Percentiles rank a stretch among this genome's conserved stretches.
Evolutionary conservation across 257 asterid genomes (phyloP).

Genomic region (Linderniella brevidens): DNA sequence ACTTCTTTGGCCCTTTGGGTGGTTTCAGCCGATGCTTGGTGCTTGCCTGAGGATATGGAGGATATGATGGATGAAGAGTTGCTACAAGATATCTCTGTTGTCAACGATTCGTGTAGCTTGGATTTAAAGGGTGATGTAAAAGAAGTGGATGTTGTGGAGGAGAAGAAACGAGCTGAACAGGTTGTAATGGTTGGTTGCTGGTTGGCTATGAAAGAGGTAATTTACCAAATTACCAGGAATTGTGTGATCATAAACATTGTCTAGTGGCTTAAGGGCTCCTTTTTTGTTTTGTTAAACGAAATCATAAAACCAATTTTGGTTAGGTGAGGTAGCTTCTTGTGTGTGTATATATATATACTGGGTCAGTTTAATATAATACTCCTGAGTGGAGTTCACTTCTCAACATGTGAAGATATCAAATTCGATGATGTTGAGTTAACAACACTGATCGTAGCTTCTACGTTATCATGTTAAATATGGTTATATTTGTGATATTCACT

Average conservation of each 20-base stretch:
- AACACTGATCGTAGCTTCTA: too few relatives aligned
- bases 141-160: slow-evolving; percentile 21
- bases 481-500: too few relatives aligned
- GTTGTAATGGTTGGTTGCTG: slow-evolving; percentile 97
- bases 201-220: slow-evolving; percentile 99
- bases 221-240: background rate
- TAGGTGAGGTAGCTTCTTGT: too few relatives aligned
- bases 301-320: too few relatives aligned
- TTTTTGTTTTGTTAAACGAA: too few relatives aligned
- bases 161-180: slow-evolving; percentile 47
- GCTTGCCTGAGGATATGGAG: slow-evolving; percentile 72
- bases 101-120: slow-evolving; percentile 20
- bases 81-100: slow-evolving; percentile 25
- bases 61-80: slow-evolving; percentile 51
- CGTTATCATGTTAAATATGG: too few relatives aligned
- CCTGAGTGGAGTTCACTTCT: too few relatives aligned
- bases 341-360: too few relatives aligned
- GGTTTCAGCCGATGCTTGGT: slow-evolving; percentile 85
- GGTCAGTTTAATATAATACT: too few relatives aligned
- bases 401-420: too few relatives aligned
- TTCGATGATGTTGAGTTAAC: too few relatives aligned
- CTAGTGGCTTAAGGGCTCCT: too few relatives aligned
- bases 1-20: slow-evolving; percentile 93
- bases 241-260: slow-evolving; percentile 1
- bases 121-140: slow-evolving; percentile 23